Evolutionary conservation across 148 eudicot genomes (phyloP).

Genomic region (Rhododendron vialii): DNA sequence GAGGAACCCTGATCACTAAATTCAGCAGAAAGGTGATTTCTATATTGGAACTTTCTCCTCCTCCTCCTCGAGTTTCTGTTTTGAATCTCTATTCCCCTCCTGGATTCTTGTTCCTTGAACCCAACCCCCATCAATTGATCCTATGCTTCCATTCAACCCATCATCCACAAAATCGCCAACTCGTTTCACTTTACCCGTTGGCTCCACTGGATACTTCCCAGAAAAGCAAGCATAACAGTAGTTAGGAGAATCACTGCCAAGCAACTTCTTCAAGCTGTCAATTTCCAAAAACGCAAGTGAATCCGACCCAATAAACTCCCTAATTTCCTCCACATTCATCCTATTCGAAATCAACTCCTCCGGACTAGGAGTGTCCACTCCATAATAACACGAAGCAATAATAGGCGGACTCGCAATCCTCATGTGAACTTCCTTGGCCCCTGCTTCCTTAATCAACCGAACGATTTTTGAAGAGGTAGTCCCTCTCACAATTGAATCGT

Average conservation of each 20-base stretch:
- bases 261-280: constrained; percentile 48
- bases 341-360: constrained; percentile 86
- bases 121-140: constrained; percentile 35
- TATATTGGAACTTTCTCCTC: background rate
- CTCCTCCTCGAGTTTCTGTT: background rate
- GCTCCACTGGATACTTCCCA: constrained; percentile 70
- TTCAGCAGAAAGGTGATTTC: background rate
- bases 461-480: constrained; percentile 87
- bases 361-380: constrained; percentile 84
- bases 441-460: constrained; percentile 73
- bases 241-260: constrained; percentile 48
- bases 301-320: constrained; percentile 56
- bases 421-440: constrained; percentile 67
- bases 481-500: constrained; percentile 87
- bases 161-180: constrained; percentile 54
- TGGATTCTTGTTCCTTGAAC: constrained; percentile 9
- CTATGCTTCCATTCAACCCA: constrained; percentile 36
- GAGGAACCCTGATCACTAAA: background rate
- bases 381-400: constrained; percentile 78
- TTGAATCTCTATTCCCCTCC: constrained; percentile 22
- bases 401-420: constrained; percentile 79
- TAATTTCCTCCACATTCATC: constrained; percentile 57
- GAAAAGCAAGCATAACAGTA: constrained; percentile 89
- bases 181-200: constrained; percentile 54
- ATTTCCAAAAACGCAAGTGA: constrained; percentile 70